Conservation (phyloP, 2,329 filamentous ascomycete species). For the Fusarium chuoi region DNA sequence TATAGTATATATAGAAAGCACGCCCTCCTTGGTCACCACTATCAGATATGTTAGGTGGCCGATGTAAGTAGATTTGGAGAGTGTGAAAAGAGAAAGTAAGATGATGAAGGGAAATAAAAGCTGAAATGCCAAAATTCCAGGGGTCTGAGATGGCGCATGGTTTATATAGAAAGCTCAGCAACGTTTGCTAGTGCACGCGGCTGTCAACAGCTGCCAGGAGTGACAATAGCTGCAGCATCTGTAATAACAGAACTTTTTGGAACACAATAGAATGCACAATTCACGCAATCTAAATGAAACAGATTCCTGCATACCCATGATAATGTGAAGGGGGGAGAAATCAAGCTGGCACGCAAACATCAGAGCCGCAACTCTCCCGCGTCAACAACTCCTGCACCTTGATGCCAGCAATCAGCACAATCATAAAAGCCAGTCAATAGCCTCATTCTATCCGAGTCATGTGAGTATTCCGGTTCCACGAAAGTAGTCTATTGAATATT, state of each 20-base stretch:
- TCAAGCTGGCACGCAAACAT: neutral
- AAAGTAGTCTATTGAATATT: neutral
- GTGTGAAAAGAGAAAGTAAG: neutral
- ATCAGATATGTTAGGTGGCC: neutral
- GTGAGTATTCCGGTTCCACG: neutral
- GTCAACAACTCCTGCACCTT: neutral
- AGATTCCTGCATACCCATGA: neutral
- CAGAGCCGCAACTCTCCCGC: neutral
- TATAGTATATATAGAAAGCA: neutral
- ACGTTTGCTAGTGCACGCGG: neutral
- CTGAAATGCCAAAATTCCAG: neutral
- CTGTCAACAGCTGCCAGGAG: neutral
- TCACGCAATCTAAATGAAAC: neutral
- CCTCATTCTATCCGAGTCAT: too few species aligned
- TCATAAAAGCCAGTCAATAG: neutral
- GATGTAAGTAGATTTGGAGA: neutral
- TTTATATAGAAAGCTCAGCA: neutral
- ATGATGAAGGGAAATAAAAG: neutral
- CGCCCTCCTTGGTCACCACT: neutral
- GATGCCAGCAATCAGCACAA: neutral
- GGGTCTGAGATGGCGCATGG: neutral
- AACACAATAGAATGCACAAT: neutral
- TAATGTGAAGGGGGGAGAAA: neutral
- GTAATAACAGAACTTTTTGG: neutral
- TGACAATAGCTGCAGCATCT: neutral